Evolutionary conservation across 495 filamentous ascomycete genomes (phyloP).

Genomic region (Cercophora scortea): DNA sequence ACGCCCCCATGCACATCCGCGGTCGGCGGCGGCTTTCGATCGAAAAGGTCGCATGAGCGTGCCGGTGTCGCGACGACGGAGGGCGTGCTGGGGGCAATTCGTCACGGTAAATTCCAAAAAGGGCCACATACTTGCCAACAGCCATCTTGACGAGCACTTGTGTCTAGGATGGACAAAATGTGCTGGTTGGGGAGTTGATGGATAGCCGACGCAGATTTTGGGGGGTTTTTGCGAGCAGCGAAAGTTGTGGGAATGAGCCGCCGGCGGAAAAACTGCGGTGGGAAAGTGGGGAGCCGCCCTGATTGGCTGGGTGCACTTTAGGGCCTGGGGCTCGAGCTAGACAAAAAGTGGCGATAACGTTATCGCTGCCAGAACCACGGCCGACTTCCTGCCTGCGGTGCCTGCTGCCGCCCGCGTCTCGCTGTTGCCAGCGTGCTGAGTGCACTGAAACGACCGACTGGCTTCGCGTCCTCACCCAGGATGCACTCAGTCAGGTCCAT

Average conservation of each 20-base stretch:
- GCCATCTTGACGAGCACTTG: conserved; percentile 66
- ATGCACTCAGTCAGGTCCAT: no score
- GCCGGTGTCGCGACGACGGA: neutral
- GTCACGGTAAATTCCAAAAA: conserved; percentile 8
- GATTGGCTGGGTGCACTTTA: no score
- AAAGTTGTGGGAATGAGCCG: conserved; percentile 16
- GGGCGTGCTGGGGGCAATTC: conserved; percentile 1
- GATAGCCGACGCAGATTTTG: conserved; percentile 23
- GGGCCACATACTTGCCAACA: conserved; percentile 74
- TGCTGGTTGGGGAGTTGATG: conserved; percentile 28
- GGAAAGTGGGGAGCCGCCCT: no score
- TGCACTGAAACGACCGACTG: no score
- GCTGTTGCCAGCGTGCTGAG: no score
- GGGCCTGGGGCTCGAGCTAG: no score
- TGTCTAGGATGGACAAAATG: conserved; percentile 18
- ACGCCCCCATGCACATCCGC: neutral
- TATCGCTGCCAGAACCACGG: no score
- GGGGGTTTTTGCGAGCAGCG: neutral
- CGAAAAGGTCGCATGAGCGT: neutral
- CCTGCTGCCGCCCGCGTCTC: no score
- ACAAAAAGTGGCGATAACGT: no score
- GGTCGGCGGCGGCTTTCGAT: neutral
- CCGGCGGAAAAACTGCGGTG: no score
- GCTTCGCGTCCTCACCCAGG: no score
- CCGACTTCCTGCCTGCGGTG: no score